Evolutionary conservation across 2,329 filamentous ascomycete species (phyloP).

Genomic region (Xylariomycetidae sp.): DNA sequence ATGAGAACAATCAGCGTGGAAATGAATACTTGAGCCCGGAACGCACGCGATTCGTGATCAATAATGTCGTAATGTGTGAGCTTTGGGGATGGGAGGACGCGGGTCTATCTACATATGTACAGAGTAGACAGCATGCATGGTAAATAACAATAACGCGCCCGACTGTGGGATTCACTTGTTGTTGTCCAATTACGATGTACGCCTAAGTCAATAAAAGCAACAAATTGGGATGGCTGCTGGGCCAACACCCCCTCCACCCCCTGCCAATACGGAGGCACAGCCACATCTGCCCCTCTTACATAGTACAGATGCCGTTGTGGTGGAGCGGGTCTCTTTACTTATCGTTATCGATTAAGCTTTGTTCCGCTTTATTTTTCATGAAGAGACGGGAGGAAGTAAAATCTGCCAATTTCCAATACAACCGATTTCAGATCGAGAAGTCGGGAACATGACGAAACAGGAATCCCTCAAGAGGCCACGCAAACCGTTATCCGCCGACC

Average conservation of each 20-base stretch:
- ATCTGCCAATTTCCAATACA: background rate
- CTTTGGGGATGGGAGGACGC: too few species aligned
- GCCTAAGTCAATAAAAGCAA: slow-evolving; percentile 6
- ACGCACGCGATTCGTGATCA: too few species aligned
- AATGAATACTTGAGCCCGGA: too few species aligned
- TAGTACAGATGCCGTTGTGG: too few species aligned
- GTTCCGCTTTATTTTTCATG: slow-evolving; percentile 19
- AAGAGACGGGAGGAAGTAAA: slow-evolving; percentile 3
- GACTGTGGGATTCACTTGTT: too few species aligned
- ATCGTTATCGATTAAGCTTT: background rate
- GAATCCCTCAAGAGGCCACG: slow-evolving; percentile 18
- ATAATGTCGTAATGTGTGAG: too few species aligned
- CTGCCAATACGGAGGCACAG: background rate
- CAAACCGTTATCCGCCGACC: slow-evolving; percentile 9
- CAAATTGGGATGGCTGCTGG: slow-evolving; percentile 11
- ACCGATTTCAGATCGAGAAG: background rate
- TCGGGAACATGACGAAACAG: slow-evolving; percentile 14
- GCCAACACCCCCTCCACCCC: slow-evolving; percentile 13
- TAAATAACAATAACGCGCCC: too few species aligned
- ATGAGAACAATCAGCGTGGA: too few species aligned
- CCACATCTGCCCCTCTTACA: background rate
- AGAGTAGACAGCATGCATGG: too few species aligned
- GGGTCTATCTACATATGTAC: too few species aligned
- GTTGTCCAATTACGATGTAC: too few species aligned
- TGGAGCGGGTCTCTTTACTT: background rate